Evolutionary conservation across 2,329 filamentous ascomycete species (phyloP).

Genomic region (Myriangium duriaei): DNA sequence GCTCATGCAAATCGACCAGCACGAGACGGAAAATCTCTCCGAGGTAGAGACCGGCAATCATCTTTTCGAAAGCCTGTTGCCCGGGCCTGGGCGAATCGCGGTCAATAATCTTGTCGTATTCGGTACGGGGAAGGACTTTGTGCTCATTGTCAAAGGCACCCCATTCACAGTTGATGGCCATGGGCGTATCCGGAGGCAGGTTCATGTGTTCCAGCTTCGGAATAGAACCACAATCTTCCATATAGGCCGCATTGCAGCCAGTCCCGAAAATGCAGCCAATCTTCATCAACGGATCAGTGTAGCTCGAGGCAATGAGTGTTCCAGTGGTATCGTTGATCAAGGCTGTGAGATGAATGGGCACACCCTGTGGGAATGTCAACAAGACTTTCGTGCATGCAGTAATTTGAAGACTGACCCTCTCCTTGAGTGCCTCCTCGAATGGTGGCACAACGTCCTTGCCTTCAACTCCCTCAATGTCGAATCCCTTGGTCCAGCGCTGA

Average conservation of each 20-base stretch:
- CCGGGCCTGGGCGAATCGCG: slow-evolving; percentile 32
- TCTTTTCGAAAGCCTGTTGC: slow-evolving; percentile 35
- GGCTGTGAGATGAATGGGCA: slow-evolving; percentile 85
- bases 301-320: slow-evolving; percentile 89
- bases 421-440: slow-evolving; percentile 65
- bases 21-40: slow-evolving; percentile 34
- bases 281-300: slow-evolving; percentile 86
- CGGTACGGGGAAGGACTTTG: slow-evolving; percentile 70
- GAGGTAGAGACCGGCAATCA: slow-evolving; percentile 34
- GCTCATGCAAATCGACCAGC: slow-evolving; percentile 48
- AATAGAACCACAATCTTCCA: slow-evolving; percentile 83
- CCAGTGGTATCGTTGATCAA: slow-evolving; percentile 97
- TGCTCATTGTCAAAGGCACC: slow-evolving; percentile 94
- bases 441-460: slow-evolving; percentile 81
- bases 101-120: slow-evolving; percentile 40
- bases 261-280: slow-evolving; percentile 98
- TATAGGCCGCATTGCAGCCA: slow-evolving; percentile 95
- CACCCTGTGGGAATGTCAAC: slow-evolving; percentile 41
- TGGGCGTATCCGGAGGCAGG: slow-evolving; percentile 66
- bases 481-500: slow-evolving; percentile 95
- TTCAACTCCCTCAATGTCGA: slow-evolving; percentile 86
- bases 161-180: slow-evolving; percentile 97
- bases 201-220: slow-evolving; percentile 91
- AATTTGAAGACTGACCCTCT: slow-evolving; percentile 38
- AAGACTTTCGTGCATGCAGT: slow-evolving; percentile 5